Base-by-base conservation (phyloP, 1,284 basidiomycete genomes). In the Porodaedalea pini region DNA sequence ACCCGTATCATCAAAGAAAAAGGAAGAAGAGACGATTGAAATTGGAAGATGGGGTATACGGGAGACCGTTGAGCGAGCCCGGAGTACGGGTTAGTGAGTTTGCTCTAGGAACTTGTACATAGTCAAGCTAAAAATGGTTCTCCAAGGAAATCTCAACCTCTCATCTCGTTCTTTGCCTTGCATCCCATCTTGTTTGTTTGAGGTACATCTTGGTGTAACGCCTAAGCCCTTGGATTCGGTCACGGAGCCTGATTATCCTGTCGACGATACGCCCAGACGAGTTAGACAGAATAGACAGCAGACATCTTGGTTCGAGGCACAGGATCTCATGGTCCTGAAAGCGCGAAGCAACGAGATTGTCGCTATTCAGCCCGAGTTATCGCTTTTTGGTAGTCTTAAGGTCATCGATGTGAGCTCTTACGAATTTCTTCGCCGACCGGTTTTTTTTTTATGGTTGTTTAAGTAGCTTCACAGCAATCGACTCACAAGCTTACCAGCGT, bases 361-460 rank as follows among this genome's bases (percentile, higher is more conserved):
- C 11, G 86, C 88, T 66, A 77, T 92, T 31, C 89, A 90, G 64
- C 83, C 83, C 23, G 90, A 92, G 66, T 83, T 92, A 29, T 86
- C 86, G 0, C 75, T 91, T 58, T 92, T 92, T 66, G 89, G 90
- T 2, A 88, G 86, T 2, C 72, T 92, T 51, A 90, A 90, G 70
- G 78, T 75, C 2, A 64, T 92, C 32, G 90, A 92, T 70, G 88
- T 90, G 71, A 59, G 81, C 73, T 11, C 27, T 31, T 17, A 11
- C 40, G 19, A 21, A 31, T 54, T n/a, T 47, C 60, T 17, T 17
- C 11, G 44, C 40, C 37, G 39, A 62, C 56, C 53, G 8, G 27
- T 11, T 40, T 32, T 13, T 40, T 32, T 13, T 32, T 29, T 3
- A 50, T 37, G 36, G 21, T 3, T 58, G 29, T 41, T 41, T 25